Base-by-base conservation (phyloP, 1,284 basidiomycete genomes). In the Apiotrichum sp. region DNA sequence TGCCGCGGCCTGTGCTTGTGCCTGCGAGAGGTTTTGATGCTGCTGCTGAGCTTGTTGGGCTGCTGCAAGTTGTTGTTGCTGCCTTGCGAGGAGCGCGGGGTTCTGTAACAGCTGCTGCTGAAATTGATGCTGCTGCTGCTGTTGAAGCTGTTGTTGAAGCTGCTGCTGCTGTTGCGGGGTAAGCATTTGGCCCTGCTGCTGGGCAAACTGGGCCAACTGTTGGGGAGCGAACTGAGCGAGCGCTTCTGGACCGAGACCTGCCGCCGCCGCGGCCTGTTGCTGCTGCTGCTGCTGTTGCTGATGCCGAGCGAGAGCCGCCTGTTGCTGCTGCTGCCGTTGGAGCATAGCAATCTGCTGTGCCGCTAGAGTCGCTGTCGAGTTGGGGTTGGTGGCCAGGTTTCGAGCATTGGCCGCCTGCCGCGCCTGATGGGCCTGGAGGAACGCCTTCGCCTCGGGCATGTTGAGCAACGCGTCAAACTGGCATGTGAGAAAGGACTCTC, bases 271-370 rank as follows among this genome's bases (percentile, higher is more conserved):
- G 47, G 54, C 52, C 41, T 56, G 57, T 32, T 60, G 58, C 43
- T 57, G 55, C 29, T 57, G 60, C 14, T 57, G 58, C 31, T 56
- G 56, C 14, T 53, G 57, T 40, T 62, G 54, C 33, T 60, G 56
- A 29, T 57, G 55, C 5, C 57, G 53, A 2, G 53, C 57, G n/a
- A 56, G 47, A 0, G 55, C 47, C 8, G 50, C 50, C 38, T 60
- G 55, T 5, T 44, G 53, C n/a, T 59, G 56, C 39, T 59, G 58
- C 42, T 64, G 62, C 9, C 52, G 47, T 29, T 63, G 60, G 10
- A 61, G 53, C 38, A 61, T 60, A 6, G 57, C 60, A 4, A 61
- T 56, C 53, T 62, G 61, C 54, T 64, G 62, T 3, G 57, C 62
- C 13, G 63, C 63, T 9, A 66, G 58, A 16, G 61, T 56, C 29